A percentile compares a stretch with the other conserved stretches of the same genome.
Conservation (phyloP, 352 stramenopile genomes). For the Pythium dissotocum region DNA sequence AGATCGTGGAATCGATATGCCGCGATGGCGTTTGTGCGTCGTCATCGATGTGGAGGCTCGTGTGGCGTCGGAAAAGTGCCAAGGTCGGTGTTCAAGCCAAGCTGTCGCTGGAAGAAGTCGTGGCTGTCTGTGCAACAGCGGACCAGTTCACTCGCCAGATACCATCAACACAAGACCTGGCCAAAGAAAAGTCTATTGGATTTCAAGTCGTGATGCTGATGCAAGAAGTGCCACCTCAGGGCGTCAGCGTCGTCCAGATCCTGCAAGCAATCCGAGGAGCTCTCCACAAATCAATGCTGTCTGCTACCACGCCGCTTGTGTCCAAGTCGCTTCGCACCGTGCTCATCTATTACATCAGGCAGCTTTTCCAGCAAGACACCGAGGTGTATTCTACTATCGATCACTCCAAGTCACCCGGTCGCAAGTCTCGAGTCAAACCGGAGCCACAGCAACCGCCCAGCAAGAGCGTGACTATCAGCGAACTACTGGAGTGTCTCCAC, state of each 20-base stretch:
- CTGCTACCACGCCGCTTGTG: background rate
- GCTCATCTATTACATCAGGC: background rate
- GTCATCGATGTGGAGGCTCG: slow-evolving; percentile 11
- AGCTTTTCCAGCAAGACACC: background rate
- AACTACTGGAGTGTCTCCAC: background rate
- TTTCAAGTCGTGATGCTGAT: slow-evolving; percentile 8
- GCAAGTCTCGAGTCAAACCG: background rate
- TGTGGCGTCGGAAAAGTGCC: slow-evolving; percentile 14
- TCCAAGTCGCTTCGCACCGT: background rate
- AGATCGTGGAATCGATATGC: slow-evolving; percentile 6
- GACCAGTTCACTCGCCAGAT: slow-evolving; percentile 13
- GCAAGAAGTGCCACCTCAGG: background rate
- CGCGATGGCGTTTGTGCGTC: background rate
- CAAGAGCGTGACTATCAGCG: background rate
- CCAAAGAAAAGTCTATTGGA: background rate
- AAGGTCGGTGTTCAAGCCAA: background rate
- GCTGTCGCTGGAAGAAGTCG: slow-evolving; percentile 3
- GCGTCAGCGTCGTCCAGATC: background rate
- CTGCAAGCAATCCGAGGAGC: background rate
- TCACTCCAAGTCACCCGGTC: background rate
- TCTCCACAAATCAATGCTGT: background rate
- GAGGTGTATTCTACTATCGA: background rate
- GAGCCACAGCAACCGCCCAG: background rate
- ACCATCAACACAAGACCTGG: background rate
- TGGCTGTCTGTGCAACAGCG: slow-evolving; percentile 11